Evolutionary conservation across 768 basidiomycete species (phyloP), one percentile per base, ranked within the genome.

Genomic region (Pleurotus djamor): DNA sequence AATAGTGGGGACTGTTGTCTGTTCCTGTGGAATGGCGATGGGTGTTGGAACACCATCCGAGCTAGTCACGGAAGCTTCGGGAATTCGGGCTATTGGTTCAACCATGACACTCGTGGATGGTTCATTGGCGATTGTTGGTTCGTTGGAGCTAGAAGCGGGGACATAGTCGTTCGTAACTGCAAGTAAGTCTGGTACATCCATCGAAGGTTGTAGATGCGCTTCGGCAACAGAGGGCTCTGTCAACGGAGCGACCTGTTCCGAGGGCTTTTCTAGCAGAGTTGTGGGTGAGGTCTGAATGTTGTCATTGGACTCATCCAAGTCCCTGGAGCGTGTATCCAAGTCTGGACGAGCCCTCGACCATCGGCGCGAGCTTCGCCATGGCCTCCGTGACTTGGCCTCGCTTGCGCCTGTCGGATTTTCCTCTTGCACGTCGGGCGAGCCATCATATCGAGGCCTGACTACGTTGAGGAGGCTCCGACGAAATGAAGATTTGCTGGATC

Each of bases 301-400:
- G 17, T 47, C 5, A 32, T 51, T 48, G 43, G 58, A 17, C 4
- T 60, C 50, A 41, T 59, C 65, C 60, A 52, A 59, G 10, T 10
- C 38, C 10, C 38, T 41, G 38, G 38, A n/a, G 38, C 38, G 10
- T 41, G 38, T 41, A n/a, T 41, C 36, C 59, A 21, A 33, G 67
- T 65, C 60, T 13, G 61, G 62, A 36, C 59, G 70, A 13, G 69
- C 61, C 59, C 67, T 74, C 5, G 74, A 74, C 64, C 74, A 72
- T 52, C 76, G 64, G 52, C 65, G 70, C 7, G 69, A 66, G 51
- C 64, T 61, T 32, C 68, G 65, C 71, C 69, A 68, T 48, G 65
- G 63, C 49, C 57, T 61, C 47, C 49, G 61, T 7, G 57, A 52
- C 28, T 50, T 50, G n/a, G 61, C 48, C n/a, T 36, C 16, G 16